phyloP scores from a whole-genome alignment of 495 filamentous ascomycete genomes.

The Hamigera avellanea region DNA sequence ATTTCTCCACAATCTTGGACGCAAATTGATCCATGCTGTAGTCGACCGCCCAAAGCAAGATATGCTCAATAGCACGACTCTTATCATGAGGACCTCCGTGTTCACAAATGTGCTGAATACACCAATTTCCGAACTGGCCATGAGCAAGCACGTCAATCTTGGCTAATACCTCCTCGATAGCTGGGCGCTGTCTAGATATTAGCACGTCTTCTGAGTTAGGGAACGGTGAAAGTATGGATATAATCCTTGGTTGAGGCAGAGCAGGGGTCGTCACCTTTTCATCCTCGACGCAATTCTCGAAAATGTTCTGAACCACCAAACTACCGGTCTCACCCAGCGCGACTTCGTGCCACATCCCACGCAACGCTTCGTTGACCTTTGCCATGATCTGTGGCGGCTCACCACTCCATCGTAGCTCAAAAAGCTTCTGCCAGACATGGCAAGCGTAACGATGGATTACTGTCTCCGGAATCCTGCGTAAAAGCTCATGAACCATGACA shows the following conservation, averaged over 20 bases:
- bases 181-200: slow-evolving; percentile 58
- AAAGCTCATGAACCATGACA: slow-evolving; percentile 92
- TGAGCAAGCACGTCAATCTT: slow-evolving; percentile 94
- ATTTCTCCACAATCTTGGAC: slow-evolving; percentile 98
- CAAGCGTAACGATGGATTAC: slow-evolving; percentile 97
- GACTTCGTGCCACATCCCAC: slow-evolving; percentile 98
- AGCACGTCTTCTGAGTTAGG: slow-evolving; percentile 13
- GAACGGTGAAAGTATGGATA: slow-evolving; percentile 1
- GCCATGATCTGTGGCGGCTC: slow-evolving; percentile 97
- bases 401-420: slow-evolving; percentile 89
- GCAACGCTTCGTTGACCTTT: slow-evolving; percentile 90
- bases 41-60: slow-evolving; percentile 81
- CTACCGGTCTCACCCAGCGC: slow-evolving; percentile 94
- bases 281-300: slow-evolving; percentile 97
- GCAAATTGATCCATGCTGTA: slow-evolving; percentile 99
- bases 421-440: slow-evolving; percentile 99
- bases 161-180: slow-evolving; percentile 87
- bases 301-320: slow-evolving; percentile 97
- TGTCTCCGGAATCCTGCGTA: slow-evolving; percentile 92
- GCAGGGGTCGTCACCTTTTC: slow-evolving; percentile 60
- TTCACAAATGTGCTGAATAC: slow-evolving; percentile 98
- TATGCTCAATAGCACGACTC: slow-evolving; percentile 86
- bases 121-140: slow-evolving; percentile 99
- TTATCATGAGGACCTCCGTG: slow-evolving; percentile 87
- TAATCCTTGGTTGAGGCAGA: background rate